Conservation (phyloP, 179 eudicot species). For the Carnegiea gigantea region DNA sequence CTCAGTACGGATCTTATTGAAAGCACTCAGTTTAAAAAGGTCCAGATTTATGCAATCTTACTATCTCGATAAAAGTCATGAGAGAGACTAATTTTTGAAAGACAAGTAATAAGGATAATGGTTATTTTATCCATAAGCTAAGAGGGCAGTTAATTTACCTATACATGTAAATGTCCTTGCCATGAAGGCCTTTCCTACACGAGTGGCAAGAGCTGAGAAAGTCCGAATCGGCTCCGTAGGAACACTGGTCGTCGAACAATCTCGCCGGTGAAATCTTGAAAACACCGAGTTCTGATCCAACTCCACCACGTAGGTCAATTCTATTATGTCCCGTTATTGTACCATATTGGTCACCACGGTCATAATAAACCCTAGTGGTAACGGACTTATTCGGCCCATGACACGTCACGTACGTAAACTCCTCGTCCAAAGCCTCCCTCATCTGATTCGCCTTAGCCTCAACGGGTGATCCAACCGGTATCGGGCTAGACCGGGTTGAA, state of each 20-base stretch:
- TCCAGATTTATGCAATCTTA: background rate
- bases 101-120: no score
- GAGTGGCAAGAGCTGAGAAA: conserved; percentile 61
- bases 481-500: conserved; percentile 36
- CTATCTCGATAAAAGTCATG: no score
- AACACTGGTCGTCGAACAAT: conserved; percentile 13
- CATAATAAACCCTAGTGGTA: conserved; percentile 56
- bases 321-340: background rate
- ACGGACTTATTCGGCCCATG: conserved; percentile 43
- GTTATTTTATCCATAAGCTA: background rate
- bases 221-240: conserved; percentile 32
- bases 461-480: conserved; percentile 27
- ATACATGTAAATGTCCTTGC: conserved; percentile 84
- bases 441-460: background rate
- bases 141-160: conserved; percentile 37
- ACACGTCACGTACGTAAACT: conserved; percentile 57
- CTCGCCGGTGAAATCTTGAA: conserved; percentile 51
- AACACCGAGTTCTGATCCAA: conserved; percentile 19
- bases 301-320: background rate
- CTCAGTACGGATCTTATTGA: no score
- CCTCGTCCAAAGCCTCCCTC: conserved; percentile 40
- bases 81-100: background rate
- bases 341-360: conserved; percentile 24
- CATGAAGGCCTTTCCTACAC: conserved; percentile 69
- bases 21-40: no score